A percentile compares a stretch with the other conserved stretches of the same genome.
phyloP scores from a whole-genome alignment of 2,329 filamentous ascomycete species.

The Aspergillus eucalypticola region DNA sequence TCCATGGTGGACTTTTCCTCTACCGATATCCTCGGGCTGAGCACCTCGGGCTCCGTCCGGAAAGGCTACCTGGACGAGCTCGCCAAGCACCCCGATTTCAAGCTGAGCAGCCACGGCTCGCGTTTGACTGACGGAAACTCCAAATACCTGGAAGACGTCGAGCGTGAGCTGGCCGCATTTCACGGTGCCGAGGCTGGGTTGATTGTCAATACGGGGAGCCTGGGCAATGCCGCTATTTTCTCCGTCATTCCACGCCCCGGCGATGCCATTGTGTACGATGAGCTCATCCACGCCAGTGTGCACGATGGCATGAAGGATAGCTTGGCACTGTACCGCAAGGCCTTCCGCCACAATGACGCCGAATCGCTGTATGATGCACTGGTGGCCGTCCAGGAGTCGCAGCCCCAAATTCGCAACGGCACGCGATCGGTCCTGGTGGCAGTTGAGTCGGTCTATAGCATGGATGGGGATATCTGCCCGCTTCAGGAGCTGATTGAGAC shows the following conservation, averaged over 20 bases:
- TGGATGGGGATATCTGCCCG: constrained; percentile 49
- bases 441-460: constrained; percentile 49
- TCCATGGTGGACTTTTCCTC: constrained; percentile 13
- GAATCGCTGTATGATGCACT: not conserved
- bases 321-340: constrained; percentile 44
- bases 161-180: constrained; percentile 54
- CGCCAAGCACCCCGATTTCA: constrained; percentile 6
- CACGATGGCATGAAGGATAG: constrained; percentile 67
- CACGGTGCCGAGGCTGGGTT: constrained; percentile 54
- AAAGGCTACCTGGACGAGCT: constrained; percentile 13
- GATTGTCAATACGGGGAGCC: constrained; percentile 58
- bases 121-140: constrained; percentile 12
- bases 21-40: constrained; percentile 14
- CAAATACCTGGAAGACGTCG: constrained; percentile 35
- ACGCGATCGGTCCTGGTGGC: constrained; percentile 39
- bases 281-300: constrained; percentile 67
- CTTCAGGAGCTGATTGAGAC: constrained; percentile 16
- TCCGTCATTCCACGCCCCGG: constrained; percentile 52
- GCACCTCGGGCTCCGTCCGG: constrained; percentile 1
- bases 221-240: constrained; percentile 59
- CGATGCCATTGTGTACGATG: constrained; percentile 64
- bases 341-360: constrained; percentile 13
- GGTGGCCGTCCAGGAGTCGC: not conserved
- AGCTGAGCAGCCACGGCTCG: constrained; percentile 7
- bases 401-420: constrained; percentile 8